Conservation (phyloP, 441 rosid genomes). For the Gossypium davidsonii region DNA sequence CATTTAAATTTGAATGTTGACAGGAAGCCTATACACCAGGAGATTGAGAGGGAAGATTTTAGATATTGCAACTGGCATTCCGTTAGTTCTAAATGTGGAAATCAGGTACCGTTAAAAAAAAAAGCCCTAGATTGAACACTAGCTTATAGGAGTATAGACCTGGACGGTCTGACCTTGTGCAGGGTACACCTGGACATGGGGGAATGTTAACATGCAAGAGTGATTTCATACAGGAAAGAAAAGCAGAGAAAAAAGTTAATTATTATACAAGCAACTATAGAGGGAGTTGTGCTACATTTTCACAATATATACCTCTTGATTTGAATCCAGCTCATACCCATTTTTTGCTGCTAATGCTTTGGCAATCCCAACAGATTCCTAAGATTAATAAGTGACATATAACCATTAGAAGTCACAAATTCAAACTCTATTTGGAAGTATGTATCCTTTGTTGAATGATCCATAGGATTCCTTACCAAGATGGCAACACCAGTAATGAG, state of each 20-base stretch:
- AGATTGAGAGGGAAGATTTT: too few species aligned
- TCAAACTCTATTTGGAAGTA: slow-evolving; percentile 8
- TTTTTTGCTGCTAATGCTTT: slow-evolving; percentile 94
- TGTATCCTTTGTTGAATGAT: slow-evolving; percentile 13
- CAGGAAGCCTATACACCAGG: too few species aligned
- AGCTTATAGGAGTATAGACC: neutral
- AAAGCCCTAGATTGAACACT: neutral
- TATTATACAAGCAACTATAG: neutral
- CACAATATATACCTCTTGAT: slow-evolving; percentile 64
- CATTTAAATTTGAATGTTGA: too few species aligned
- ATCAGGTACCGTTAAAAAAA: neutral
- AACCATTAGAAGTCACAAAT: neutral
- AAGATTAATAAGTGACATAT: slow-evolving; percentile 20
- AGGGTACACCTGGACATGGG: neutral
- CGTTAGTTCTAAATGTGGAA: neutral
- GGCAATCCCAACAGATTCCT: slow-evolving; percentile 97
- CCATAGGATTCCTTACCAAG: slow-evolving; percentile 56
- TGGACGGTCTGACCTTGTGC: neutral
- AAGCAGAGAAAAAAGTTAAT: neutral
- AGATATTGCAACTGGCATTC: too few species aligned
- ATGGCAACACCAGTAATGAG: slow-evolving; percentile 95
- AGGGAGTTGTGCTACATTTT: slow-evolving; percentile 8
- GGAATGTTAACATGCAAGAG: neutral
- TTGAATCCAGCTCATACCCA: slow-evolving; percentile 86
- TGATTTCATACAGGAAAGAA: neutral